Percentiles rank a stretch among this genome's conserved stretches.
These are phyloP conservation scores for Phytophthora pseudosyringae DNA, from an alignment of 352 stramenopile genomes.

Conservation along the genomic window DNA sequence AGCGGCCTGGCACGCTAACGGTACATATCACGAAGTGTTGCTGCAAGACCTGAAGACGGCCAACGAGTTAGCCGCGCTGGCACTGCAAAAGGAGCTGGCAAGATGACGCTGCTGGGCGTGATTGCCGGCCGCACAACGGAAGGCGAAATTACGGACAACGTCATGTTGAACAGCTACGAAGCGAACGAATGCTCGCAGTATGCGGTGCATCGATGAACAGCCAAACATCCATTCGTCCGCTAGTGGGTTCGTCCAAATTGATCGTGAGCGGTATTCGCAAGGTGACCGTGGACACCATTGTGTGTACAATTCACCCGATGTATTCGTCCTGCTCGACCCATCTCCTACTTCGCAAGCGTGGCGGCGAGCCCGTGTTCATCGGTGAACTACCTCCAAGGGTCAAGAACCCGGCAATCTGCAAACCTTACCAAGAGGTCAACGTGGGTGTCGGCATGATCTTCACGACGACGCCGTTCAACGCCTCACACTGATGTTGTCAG, in stretches of 20 bases:
- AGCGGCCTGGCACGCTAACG: conserved; percentile 9
- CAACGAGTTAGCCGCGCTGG: too few relatives aligned
- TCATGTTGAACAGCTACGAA: conserved; percentile 14
- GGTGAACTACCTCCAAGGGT: background rate
- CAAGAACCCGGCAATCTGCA: conserved; percentile 5
- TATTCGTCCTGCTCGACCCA: conserved; percentile 13
- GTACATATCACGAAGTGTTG: too few relatives aligned
- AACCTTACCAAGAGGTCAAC: conserved; percentile 45
- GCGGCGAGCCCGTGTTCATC: conserved; percentile 9
- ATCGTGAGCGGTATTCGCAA: conserved; percentile 14
- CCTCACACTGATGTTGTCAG: too few relatives aligned
- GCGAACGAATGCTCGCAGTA: conserved; percentile 12
- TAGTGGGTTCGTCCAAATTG: conserved; percentile 8
- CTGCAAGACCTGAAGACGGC: too few relatives aligned
- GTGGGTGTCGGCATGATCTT: conserved; percentile 44
- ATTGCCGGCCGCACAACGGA: conserved; percentile 18
- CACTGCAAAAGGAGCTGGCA: too few relatives aligned
- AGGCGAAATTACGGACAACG: conserved; percentile 13
- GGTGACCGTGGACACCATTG: conserved; percentile 10
- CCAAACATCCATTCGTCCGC: conserved; percentile 14
- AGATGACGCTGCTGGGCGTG: conserved; percentile 16
- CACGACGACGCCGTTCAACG: conserved; percentile 77
- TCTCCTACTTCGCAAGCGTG: conserved; percentile 8
- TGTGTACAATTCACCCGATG: conserved; percentile 18
- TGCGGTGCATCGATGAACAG: conserved; percentile 21